Base-by-base conservation (phyloP, 2,329 filamentous ascomycete species). In the Cladosporium sp. region DNA sequence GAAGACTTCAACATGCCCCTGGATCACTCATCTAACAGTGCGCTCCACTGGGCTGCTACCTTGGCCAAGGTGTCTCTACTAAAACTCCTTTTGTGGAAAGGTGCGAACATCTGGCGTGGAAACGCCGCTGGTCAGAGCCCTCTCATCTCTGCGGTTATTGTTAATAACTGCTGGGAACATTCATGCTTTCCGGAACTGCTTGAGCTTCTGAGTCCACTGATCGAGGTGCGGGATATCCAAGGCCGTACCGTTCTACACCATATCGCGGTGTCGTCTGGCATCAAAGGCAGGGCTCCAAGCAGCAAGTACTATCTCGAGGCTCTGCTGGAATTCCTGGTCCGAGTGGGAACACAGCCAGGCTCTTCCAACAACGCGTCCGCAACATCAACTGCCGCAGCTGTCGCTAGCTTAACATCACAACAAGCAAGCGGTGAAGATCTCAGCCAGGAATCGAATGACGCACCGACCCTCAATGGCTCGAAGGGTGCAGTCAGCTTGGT, bases 291-390 rank as follows among this genome's bases (percentile, higher is more conserved):
- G 58, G 93, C 92, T 66, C 89, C 92, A 50, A 94, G 95, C 26
- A 96, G 93, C 76, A 91, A 94, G 70, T 97, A 98, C 76, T 99
- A 99, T 73, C 86, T 99, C 1, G 95, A 99, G 79, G 94, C 92
- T 31, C 84, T 99, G 12, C 83, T 99, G 0, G 94, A 97, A 75
- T 98, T 96, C 82, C 91, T 98, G 14, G 93, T 98, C 2, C 89
- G 93, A 40, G 92, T 96, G 76, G 73, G 74, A n/a, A 75, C 72
- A 40, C 72, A 73, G 35, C 68, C 72, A 53, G 71, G 69, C 56
- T 58, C 69, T 46, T 55, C 62, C n/a, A 62, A 14, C 29, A 62
- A 40, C 18, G 62, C 66, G 26, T 59, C 66, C 16, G 90, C 89
- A 65, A 84, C 83, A 5, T 83, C 86, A 28, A 71, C 69, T 50